Evolutionary conservation across 805 yeast species (phyloP).

Genomic region (Ogataea corticis): DNA sequence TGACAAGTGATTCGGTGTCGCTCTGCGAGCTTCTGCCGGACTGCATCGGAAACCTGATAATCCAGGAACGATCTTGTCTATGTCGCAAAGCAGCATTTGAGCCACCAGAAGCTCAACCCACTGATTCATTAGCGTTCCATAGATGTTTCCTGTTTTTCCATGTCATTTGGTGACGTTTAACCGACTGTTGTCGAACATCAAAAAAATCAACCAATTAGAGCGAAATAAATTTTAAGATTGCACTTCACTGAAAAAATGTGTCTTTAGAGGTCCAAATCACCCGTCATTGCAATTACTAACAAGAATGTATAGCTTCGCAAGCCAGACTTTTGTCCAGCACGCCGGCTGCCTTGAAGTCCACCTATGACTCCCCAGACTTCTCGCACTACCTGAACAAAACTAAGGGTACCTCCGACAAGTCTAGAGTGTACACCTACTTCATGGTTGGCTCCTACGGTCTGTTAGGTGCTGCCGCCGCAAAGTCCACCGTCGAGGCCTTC

Average conservation of each 20-base stretch:
- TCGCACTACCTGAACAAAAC: conserved; percentile 73
- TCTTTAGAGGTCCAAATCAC: neutral
- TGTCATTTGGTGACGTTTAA: too few species aligned
- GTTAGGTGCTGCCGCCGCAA: conserved; percentile 90
- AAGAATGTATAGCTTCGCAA: conserved; percentile 26
- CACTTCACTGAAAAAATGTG: neutral
- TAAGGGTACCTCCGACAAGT: conserved; percentile 64
- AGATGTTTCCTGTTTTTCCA: too few species aligned
- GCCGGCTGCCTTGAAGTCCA: conserved; percentile 58
- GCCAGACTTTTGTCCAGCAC: conserved; percentile 54
- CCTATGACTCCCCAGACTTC: conserved; percentile 91
- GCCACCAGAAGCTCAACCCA: too few species aligned
- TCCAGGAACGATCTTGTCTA: too few species aligned
- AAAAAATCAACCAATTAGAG: conserved; percentile 16
- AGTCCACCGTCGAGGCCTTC: conserved; percentile 93
- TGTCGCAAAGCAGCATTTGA: too few species aligned
- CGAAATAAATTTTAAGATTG: conserved; percentile 13
- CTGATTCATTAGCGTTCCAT: too few species aligned
- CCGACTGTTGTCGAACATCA: too few species aligned
- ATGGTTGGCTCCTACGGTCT: conserved; percentile 96
- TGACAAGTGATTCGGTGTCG: too few species aligned
- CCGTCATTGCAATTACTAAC: conserved; percentile 13
- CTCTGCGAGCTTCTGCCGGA: too few species aligned
- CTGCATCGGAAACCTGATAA: too few species aligned
- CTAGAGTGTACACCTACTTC: conserved; percentile 90